Evolutionary conservation across 169 alveolate species (phyloP), one percentile per base, ranked within the genome.

Genomic region (Plasmodium knowlesi): DNA sequence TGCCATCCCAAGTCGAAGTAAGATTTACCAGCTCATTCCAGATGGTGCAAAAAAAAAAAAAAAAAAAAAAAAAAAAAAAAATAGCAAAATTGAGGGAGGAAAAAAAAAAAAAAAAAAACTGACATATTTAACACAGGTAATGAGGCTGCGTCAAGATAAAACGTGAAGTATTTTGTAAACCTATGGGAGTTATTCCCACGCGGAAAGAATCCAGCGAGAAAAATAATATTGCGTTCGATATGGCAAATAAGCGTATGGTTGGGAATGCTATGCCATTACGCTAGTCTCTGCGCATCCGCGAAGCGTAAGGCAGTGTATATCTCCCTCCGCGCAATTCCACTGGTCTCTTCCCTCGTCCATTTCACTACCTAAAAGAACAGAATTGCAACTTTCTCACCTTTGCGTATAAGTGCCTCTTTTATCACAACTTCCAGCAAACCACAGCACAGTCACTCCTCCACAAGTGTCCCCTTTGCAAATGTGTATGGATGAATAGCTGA

Each of bases 41-140:
- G 25, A 67, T 25, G 76, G 76, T 67, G 76, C 76, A 67, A 67
- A 67, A 67, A 67, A 67, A 61, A 61, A 61, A 61, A 61, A 61
- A 61, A 61, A 61, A 57, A 57, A 57, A 57, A 57, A 67, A 67
- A 67, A 67, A 67, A 67, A 67, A 57, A 57, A 57, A 57, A 57
- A 67, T 67, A 50, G 30, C 28, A 67, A 19, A 67, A 8, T 67
- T 67, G n/a, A 67, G 76, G n/a, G 19, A 61, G 76, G n/a, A n/a
- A n/a, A n/a, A n/a, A n/a, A n/a, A n/a, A n/a, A 10, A 19, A 28
- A 67, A 67, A 22, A 12, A 67, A 22, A 28, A 39, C 37, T 67
- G 76, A 67, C 76, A 67, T 19, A 28, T 12, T 12, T 50, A 0
- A 50, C 61, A 16, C 19, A 8, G 61, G 8, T 1, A 22, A 50